Conservation (phyloP, 768 basidiomycete genomes). For the Amanita pallidorosea region DNA sequence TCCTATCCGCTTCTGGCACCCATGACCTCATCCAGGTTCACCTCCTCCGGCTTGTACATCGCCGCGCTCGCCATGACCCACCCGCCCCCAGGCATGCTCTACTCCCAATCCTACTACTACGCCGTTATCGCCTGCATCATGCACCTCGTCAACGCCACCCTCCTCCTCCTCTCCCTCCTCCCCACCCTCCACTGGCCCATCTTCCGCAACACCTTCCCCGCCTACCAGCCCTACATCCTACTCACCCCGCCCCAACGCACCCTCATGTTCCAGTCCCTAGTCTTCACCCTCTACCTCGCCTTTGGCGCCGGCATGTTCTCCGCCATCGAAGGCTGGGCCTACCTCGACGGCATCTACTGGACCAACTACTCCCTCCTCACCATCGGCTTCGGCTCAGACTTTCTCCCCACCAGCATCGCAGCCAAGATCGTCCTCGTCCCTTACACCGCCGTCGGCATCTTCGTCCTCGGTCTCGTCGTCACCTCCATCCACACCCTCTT, state of each 20-base stretch:
- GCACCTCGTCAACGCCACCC: slow-evolving; percentile 19
- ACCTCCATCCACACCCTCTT: slow-evolving; percentile 26
- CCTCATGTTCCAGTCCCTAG: slow-evolving; percentile 30
- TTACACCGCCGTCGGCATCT: slow-evolving; percentile 26
- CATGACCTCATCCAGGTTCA: too few relatives aligned
- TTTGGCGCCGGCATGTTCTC: slow-evolving; percentile 27
- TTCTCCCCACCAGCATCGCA: slow-evolving; percentile 17
- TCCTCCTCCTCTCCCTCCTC: slow-evolving; percentile 14
- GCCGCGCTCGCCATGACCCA: slow-evolving; percentile 21
- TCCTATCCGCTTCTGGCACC: slow-evolving; percentile 9
- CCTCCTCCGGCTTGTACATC: slow-evolving; percentile 22
- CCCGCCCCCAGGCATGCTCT: slow-evolving; percentile 10
- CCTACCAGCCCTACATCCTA: slow-evolving; percentile 25
- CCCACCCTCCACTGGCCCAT: slow-evolving; percentile 17
- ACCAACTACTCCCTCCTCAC: slow-evolving; percentile 32
- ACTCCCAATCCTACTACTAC: slow-evolving; percentile 28
- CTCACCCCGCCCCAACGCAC: slow-evolving; percentile 29
- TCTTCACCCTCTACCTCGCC: slow-evolving; percentile 27
- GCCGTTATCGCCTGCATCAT: slow-evolving; percentile 21
- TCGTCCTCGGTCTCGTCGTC: slow-evolving; percentile 26
- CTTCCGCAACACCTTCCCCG: slow-evolving; percentile 18
- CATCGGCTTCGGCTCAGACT: slow-evolving; percentile 29
- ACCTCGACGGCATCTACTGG: slow-evolving; percentile 29
- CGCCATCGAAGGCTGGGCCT: slow-evolving; percentile 23
- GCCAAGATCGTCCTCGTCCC: slow-evolving; percentile 24